A percentile compares a stretch with the other conserved stretches of the same genome.
Evolutionary conservation across 441 rosid genomes (phyloP).

Genomic region (Raphanus hybrid): DNA sequence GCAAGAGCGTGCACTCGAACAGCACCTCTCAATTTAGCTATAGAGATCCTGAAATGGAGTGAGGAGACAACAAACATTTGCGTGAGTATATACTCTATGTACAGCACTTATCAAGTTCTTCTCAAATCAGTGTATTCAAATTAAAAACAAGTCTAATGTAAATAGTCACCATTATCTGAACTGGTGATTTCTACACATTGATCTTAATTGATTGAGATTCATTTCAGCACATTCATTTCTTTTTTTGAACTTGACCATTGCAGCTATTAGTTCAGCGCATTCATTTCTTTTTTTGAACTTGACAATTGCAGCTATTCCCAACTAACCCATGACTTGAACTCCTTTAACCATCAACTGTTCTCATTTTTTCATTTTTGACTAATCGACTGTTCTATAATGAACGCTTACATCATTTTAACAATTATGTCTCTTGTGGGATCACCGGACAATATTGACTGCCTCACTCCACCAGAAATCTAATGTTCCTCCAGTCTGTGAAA

Average conservation of each 20-base stretch:
- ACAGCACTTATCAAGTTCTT: conserved; percentile 81
- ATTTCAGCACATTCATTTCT: neutral
- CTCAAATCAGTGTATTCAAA: too few relatives aligned
- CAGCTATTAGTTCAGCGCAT: neutral
- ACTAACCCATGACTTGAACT: neutral
- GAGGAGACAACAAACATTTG: too few relatives aligned
- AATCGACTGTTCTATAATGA: neutral
- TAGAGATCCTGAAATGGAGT: too few relatives aligned
- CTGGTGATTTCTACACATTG: conserved; percentile 17
- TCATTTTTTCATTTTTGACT: too few relatives aligned
- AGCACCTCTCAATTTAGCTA: too few relatives aligned
- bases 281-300: too few relatives aligned
- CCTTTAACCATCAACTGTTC: neutral
- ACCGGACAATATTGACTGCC: neutral
- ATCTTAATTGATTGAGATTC: neutral
- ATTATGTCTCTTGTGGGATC: neutral
- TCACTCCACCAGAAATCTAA: neutral
- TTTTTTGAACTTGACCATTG: neutral
- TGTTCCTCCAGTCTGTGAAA: neutral
- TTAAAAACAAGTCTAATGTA: too few relatives aligned
- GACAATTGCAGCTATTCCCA: too few relatives aligned
- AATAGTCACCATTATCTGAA: conserved; percentile 26
- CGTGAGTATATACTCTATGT: conserved; percentile 63
- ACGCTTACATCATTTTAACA: neutral
- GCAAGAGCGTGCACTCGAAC: too few relatives aligned